Conservation (phyloP, 352 stramenopile species). For the Elongisporangium anandrum region DNA sequence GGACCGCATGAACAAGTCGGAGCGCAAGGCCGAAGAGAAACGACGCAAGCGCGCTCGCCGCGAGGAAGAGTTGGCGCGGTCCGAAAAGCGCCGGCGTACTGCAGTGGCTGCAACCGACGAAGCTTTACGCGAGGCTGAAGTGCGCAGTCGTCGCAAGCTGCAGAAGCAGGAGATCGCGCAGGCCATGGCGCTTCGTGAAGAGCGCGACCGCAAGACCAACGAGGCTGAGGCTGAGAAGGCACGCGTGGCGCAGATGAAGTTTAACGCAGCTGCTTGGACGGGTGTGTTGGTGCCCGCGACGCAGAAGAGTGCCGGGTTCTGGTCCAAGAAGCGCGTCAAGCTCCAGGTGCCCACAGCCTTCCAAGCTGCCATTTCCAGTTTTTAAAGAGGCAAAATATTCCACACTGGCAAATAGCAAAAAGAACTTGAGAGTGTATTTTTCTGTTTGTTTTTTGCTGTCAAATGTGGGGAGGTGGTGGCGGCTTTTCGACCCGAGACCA, state of each 20-base stretch:
- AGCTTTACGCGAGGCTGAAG: conserved; percentile 72
- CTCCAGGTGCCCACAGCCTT: conserved; percentile 46
- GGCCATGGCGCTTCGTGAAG: conserved; percentile 53
- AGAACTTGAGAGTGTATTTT: too few species aligned
- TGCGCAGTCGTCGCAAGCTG: conserved; percentile 56
- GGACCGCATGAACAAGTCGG: conserved; percentile 79
- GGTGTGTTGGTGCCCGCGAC: conserved; percentile 32
- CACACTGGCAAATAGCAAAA: too few species aligned
- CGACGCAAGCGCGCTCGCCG: conserved; percentile 61
- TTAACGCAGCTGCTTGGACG: conserved; percentile 51
- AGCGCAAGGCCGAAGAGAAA: conserved; percentile 85
- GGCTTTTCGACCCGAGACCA: too few species aligned
- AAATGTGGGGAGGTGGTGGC: too few species aligned
- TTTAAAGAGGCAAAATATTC: too few species aligned
- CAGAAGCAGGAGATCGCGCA: conserved; percentile 70
- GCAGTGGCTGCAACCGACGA: conserved; percentile 77
- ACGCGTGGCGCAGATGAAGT: conserved; percentile 51
- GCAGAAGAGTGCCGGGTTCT: conserved; percentile 38
- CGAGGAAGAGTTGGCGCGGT: conserved; percentile 74
- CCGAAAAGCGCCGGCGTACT: conserved; percentile 72
- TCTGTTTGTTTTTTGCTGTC: too few species aligned
- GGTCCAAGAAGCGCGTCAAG: conserved; percentile 55
- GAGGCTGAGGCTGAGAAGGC: conserved; percentile 42
- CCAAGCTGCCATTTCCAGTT: conserved; percentile 16
- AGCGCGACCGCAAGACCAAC: conserved; percentile 45